Percentiles rank a stretch among this genome's conserved stretches.
Conservation (phyloP, 2,329 filamentous ascomycete species). For the Fusarium tuaranense region DNA sequence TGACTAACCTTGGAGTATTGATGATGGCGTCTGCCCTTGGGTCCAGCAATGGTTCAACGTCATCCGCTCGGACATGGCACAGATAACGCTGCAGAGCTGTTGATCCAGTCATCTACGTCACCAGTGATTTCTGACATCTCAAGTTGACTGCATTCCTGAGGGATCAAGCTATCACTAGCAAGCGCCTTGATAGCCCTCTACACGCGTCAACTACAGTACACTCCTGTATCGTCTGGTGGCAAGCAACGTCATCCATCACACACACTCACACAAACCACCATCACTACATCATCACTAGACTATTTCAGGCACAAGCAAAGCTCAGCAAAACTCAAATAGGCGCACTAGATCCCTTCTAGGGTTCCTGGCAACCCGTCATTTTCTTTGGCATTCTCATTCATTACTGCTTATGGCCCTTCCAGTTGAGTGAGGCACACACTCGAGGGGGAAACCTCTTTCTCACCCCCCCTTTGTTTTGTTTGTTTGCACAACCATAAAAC, state of each 20-base stretch:
- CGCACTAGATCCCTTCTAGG: constrained; percentile 2
- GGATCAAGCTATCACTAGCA: not conserved
- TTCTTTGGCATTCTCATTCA: constrained; percentile 36
- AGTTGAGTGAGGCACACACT: constrained; percentile 30
- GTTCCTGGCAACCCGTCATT: not conserved
- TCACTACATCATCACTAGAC: constrained; percentile 11
- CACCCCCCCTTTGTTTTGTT: constrained; percentile 17
- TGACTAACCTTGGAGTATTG: not conserved
- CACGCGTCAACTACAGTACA: not conserved
- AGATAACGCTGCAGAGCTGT: not conserved
- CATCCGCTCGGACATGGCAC: not conserved
- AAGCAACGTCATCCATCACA: constrained; percentile 32
- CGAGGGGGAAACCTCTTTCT: constrained; percentile 17
- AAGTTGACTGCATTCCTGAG: not conserved
- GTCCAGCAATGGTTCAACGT: not conserved
- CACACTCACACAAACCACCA: not conserved
- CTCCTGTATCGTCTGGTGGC: constrained; percentile 14
- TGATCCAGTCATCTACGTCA: not conserved
- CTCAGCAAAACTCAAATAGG: constrained; percentile 14
- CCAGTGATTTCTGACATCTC: not conserved
- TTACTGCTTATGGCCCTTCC: constrained; percentile 35
- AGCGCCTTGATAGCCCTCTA: not conserved
- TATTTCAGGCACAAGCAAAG: constrained; percentile 15
- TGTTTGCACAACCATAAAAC: constrained; percentile 44
- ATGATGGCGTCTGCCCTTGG: not conserved